A percentile compares a stretch with the other conserved stretches of the same genome.
phyloP scores from a whole-genome alignment of 495 filamentous ascomycete genomes.

The Aspergillus cavernicola region DNA sequence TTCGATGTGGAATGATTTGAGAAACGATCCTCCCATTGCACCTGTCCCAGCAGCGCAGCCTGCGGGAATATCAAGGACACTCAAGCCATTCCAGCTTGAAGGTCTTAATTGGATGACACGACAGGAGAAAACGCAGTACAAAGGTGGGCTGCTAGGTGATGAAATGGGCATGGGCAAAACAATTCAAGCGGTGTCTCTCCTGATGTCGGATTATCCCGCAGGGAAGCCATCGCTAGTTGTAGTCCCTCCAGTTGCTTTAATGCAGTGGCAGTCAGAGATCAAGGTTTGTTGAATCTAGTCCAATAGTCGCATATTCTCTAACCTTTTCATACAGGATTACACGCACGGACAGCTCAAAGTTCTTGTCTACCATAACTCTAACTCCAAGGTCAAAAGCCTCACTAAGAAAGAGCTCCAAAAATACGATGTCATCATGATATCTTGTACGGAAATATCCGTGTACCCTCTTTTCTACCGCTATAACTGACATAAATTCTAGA shows the following conservation, averaged over 20 bases:
- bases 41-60: slow-evolving; percentile 71
- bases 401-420: slow-evolving; percentile 67
- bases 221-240: slow-evolving; percentile 80
- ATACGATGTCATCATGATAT: slow-evolving; percentile 93
- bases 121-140: slow-evolving; percentile 82
- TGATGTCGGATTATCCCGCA: slow-evolving; percentile 94
- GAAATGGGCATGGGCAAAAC: slow-evolving; percentile 99
- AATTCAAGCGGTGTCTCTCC: slow-evolving; percentile 91
- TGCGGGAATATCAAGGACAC: slow-evolving; percentile 65
- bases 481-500: slow-evolving; percentile 40
- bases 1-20: slow-evolving; percentile 81
- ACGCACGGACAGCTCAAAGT: slow-evolving; percentile 87
- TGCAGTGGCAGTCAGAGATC: slow-evolving; percentile 97
- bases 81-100: slow-evolving; percentile 91
- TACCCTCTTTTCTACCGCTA: background rate
- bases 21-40: slow-evolving; percentile 60
- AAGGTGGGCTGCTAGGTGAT: slow-evolving; percentile 86
- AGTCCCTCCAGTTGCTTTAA: slow-evolving; percentile 89
- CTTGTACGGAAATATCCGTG: slow-evolving; percentile 42
- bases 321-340: slow-evolving; percentile 53
- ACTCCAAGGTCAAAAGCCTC: slow-evolving; percentile 73
- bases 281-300: slow-evolving; percentile 32
- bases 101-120: slow-evolving; percentile 89
- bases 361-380: slow-evolving; percentile 83
- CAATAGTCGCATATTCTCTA: background rate